A percentile compares a stretch with the other conserved stretches of the same genome.
These are phyloP conservation scores for Piper longum DNA, from an alignment of 164 flowering plant species.

Conservation along the genomic window DNA sequence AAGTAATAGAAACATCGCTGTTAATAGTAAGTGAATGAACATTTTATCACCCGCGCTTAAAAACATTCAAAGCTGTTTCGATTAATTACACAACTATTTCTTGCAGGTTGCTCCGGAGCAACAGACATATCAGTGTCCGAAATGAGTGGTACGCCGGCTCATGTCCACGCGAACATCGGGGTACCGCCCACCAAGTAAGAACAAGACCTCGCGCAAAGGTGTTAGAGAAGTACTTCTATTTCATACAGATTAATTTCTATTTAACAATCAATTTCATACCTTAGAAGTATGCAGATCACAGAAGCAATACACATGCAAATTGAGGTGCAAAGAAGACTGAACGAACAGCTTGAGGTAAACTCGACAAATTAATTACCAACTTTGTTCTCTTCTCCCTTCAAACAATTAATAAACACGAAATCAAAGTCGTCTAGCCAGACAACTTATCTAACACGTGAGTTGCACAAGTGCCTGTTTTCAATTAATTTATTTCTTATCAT, in stretches of 20 bases:
- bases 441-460: too few species aligned
- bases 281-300: constrained; percentile 54
- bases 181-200: constrained; percentile 59
- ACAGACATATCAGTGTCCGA: constrained; percentile 38
- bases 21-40: constrained; percentile 32
- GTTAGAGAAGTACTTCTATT: background rate
- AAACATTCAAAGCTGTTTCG: background rate
- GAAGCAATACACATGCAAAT: constrained; percentile 93
- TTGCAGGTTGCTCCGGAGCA: constrained; percentile 18
- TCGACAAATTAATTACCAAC: background rate
- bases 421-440: too few species aligned
- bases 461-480: too few species aligned
- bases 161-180: constrained; percentile 27
- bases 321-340: constrained; percentile 86
- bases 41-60: background rate
- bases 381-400: background rate
- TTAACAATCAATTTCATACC: constrained; percentile 11
- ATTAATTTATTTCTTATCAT: too few species aligned
- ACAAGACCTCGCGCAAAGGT: too few species aligned
- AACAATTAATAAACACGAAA: background rate
- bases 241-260: background rate
- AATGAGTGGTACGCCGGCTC: constrained; percentile 25
- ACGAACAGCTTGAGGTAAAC: constrained; percentile 89
- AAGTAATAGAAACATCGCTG: constrained; percentile 24
- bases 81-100: background rate